Percentiles rank a stretch among this genome's conserved stretches.
These are phyloP conservation scores for Glonium stellatum DNA, from an alignment of 495 filamentous ascomycete species.

Conservation along the genomic window DNA sequence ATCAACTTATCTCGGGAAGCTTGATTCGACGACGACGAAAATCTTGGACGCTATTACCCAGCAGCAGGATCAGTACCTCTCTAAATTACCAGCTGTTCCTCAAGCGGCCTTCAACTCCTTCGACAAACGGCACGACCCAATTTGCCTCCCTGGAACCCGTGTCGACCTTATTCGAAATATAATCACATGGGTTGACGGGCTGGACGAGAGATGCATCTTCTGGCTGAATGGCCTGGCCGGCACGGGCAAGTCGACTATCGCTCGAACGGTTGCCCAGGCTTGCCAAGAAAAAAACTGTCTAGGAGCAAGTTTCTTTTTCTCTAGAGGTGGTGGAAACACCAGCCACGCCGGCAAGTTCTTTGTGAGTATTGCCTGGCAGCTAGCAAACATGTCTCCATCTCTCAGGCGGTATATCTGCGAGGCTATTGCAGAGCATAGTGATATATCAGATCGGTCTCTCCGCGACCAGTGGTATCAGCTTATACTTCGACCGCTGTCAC, in stretches of 20 bases:
- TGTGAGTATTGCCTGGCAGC: constrained; percentile 21
- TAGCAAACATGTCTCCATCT: constrained; percentile 6
- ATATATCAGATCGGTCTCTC: constrained; percentile 11
- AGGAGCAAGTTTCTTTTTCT: constrained; percentile 31
- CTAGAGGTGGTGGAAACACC: constrained; percentile 15
- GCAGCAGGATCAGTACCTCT: not conserved
- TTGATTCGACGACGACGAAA: not conserved
- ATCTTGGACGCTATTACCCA: not conserved
- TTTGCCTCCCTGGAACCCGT: constrained; percentile 23
- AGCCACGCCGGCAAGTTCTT: constrained; percentile 20
- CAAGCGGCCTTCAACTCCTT: not conserved
- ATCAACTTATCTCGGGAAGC: not conserved
- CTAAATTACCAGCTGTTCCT: not conserved
- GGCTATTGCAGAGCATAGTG: constrained; percentile 10
- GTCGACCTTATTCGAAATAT: constrained; percentile 21
- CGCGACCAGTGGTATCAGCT: constrained; percentile 9
- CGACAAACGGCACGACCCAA: constrained; percentile 5
- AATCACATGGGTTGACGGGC: constrained; percentile 12
- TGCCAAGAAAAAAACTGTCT: constrained; percentile 11
- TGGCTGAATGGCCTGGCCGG: constrained; percentile 31
- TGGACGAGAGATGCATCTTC: constrained; percentile 23
- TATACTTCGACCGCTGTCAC: constrained; percentile 6
- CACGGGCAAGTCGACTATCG: constrained; percentile 8
- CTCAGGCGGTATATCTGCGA: constrained; percentile 1
- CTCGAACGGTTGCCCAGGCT: constrained; percentile 1